Percentiles rank a stretch among this genome's conserved stretches.
Conservation (phyloP, 495 filamentous ascomycete species). For the Penicillium pulvis region DNA sequence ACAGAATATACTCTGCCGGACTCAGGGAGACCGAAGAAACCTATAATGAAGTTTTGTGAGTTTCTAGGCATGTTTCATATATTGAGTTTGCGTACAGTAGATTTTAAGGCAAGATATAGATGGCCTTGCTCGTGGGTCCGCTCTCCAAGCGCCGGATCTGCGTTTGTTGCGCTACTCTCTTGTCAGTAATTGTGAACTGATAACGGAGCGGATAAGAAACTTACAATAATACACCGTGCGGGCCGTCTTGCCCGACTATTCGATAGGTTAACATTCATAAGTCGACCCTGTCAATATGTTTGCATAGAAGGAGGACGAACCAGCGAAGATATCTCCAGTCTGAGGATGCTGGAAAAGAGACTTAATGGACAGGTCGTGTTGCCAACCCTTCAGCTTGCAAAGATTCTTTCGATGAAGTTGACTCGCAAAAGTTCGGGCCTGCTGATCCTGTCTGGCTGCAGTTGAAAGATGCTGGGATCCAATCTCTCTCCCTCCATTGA, state of each 20-base stretch:
- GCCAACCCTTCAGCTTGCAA: slow-evolving; percentile 39
- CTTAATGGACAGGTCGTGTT: slow-evolving; percentile 32
- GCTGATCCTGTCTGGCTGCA: slow-evolving; percentile 26
- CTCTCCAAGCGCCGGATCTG: neutral
- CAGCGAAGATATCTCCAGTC: slow-evolving; percentile 34
- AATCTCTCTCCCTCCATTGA: slow-evolving; percentile 27
- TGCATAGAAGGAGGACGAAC: slow-evolving; percentile 13
- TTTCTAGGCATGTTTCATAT: neutral
- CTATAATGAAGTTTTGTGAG: slow-evolving; percentile 24
- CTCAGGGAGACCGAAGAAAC: slow-evolving; percentile 44
- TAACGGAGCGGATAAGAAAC: slow-evolving; percentile 2
- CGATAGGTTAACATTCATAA: neutral
- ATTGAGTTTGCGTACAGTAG: neutral
- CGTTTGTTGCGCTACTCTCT: neutral
- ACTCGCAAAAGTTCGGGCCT: slow-evolving; percentile 35
- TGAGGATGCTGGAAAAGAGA: slow-evolving; percentile 38
- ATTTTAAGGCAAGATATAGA: neutral
- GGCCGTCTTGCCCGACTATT: slow-evolving; percentile 35
- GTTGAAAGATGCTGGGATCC: slow-evolving; percentile 19
- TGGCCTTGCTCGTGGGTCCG: no score
- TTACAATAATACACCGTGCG: slow-evolving; percentile 40
- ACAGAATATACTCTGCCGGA: slow-evolving; percentile 41
- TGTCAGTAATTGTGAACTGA: neutral
- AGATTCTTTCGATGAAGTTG: slow-evolving; percentile 35
- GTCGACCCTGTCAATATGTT: neutral